Base-by-base conservation (phyloP, 441 rosid species). In the Populus hybrid region DNA sequence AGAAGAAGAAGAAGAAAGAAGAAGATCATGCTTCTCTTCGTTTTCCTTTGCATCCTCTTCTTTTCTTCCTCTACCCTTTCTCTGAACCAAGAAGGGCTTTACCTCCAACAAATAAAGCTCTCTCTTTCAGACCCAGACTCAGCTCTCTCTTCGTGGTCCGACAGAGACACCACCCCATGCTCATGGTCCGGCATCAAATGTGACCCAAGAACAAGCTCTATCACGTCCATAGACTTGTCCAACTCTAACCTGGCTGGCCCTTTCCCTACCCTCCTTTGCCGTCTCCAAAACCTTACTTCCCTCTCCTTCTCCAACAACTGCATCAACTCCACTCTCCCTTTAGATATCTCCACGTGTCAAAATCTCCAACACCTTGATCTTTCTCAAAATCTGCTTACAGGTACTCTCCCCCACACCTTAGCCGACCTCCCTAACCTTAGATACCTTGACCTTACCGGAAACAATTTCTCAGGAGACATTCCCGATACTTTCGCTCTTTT, bases 401-500 rank as follows among this genome's bases (percentile, higher is more conserved):
- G 99, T 1, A 32, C 86, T 8, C 88, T 96, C 12, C 92, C 98
- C 0, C 63, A 46, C 73, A 81, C 92, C 6, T 79, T 96, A 7
- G 83, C 95, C 0, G 88, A 90, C 67, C 87, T 96, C 1, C 85
- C 90, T 8, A 54, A 73, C 38, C 85, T 96, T 16, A 82, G 75
- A 4, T 80, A 78, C 77, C 89, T 96, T n/a, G 97, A 94, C 83
- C 84, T 96, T 11, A 84, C 98, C 5, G 96, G 88, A 0, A 94
- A 96, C 79, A 96, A 92, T 83, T 88, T 96, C 82, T 94, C 99
- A 68, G 99, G 98, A 3, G 89, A 88, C 8, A 87, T 96, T 76
- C 98, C 99, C 16, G 86, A 72, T 36, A 85, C 91, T 34, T 93
- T 90, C 57, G 95, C 90, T 0, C 70, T 76, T 32, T 96, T 96